phyloP scores from a whole-genome alignment of 179 eudicot genomes.

The Silene noctiflora region DNA sequence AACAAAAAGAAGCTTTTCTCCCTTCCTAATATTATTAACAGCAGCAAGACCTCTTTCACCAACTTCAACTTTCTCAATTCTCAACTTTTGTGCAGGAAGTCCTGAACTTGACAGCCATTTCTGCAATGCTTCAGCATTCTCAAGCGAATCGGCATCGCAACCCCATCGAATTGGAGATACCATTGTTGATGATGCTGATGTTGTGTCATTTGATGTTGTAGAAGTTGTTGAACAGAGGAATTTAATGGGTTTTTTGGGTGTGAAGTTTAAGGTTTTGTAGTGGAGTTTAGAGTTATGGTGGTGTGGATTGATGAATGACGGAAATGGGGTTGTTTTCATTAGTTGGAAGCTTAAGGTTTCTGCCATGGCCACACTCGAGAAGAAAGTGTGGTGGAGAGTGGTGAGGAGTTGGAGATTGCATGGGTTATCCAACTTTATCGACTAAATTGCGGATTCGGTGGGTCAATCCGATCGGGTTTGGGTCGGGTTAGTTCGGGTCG shows the following conservation, averaged over 20 bases:
- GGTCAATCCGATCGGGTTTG: no score
- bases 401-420: not conserved
- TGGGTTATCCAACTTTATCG: not conserved
- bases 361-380: slow-evolving; percentile 40
- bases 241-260: slow-evolving; percentile 6
- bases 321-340: slow-evolving; percentile 36
- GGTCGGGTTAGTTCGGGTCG: no score
- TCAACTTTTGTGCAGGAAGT: slow-evolving; percentile 80
- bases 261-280: not conserved
- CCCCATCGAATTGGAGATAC: slow-evolving; percentile 55
- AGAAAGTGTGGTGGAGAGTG: not conserved
- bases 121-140: slow-evolving; percentile 69
- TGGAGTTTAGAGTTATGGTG: not conserved
- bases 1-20: slow-evolving; percentile 80
- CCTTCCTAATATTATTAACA: slow-evolving; percentile 63
- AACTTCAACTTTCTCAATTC: slow-evolving; percentile 61
- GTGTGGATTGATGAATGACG: slow-evolving; percentile 35
- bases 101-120: slow-evolving; percentile 65
- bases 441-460: no score
- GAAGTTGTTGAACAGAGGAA: slow-evolving; percentile 48
- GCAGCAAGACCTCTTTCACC: slow-evolving; percentile 97
- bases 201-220: slow-evolving; percentile 32
- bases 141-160: slow-evolving; percentile 71
- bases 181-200: slow-evolving; percentile 19
- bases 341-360: slow-evolving; percentile 48